Evolutionary conservation across 306 rosid genomes (phyloP).

Genomic region (Cicer chorassanicum): DNA sequence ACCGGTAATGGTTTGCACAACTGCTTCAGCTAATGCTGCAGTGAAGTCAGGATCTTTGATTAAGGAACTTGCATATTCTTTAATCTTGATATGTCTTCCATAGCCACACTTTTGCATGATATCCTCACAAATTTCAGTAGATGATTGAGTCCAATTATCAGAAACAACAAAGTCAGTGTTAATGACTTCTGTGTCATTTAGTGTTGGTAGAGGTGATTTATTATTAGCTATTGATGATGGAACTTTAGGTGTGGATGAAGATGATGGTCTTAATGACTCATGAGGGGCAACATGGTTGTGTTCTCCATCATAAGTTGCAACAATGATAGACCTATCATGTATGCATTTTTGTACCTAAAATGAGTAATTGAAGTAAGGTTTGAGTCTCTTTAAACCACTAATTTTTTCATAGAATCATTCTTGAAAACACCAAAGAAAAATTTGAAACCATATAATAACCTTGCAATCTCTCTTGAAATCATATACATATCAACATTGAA

Average conservation of each 20-base stretch:
- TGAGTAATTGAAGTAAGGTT: conserved; percentile 11
- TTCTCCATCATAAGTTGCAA: conserved; percentile 74
- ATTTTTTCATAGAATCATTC: not conserved
- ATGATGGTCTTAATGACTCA: conserved; percentile 37
- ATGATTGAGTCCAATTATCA: conserved; percentile 36
- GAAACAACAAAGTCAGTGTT: conserved; percentile 48
- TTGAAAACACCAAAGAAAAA: not conserved
- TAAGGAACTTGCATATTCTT: conserved; percentile 56
- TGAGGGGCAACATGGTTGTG: conserved; percentile 61
- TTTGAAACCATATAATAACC: not conserved
- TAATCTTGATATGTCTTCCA: conserved; percentile 42
- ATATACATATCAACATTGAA: conserved; percentile 8
- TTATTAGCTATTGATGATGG: conserved; percentile 32
- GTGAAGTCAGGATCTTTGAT: conserved; percentile 63
- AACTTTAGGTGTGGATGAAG: conserved; percentile 47
- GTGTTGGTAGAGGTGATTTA: conserved; percentile 16
- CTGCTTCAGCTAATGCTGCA: conserved; percentile 65
- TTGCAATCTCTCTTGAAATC: conserved; percentile 1
- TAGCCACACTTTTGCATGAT: conserved; percentile 9
- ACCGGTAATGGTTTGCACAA: conserved; percentile 55
- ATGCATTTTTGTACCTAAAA: conserved; percentile 72
- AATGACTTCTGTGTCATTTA: conserved; percentile 33
- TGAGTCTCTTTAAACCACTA: conserved; percentile 8
- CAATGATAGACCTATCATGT: conserved; percentile 61
- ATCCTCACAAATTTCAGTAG: conserved; percentile 36